These are phyloP conservation scores for Chlamydomonas applanata DNA, from an alignment of 139 green algal species.

Conservation along the genomic window DNA sequence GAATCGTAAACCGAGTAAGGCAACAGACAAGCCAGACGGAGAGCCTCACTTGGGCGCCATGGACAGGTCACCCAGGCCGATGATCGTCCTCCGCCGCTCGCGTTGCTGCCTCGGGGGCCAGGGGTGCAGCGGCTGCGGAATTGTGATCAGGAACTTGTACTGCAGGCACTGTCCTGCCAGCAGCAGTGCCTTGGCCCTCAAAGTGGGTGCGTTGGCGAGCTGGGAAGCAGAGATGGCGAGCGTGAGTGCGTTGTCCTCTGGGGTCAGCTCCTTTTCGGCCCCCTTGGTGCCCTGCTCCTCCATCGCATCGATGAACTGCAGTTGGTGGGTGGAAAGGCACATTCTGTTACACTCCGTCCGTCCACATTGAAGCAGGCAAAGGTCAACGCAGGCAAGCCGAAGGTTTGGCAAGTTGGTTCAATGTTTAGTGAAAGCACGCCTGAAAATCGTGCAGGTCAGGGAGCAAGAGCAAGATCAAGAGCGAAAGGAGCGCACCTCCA, in stretches of 20 bases:
- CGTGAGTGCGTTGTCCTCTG: constrained; percentile 32
- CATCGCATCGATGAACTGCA: constrained; percentile 41
- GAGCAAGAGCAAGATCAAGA: neutral
- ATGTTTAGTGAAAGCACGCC: too few species aligned
- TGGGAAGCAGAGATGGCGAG: constrained; percentile 24
- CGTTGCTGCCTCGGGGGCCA: constrained; percentile 4
- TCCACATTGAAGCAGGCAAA: too few species aligned
- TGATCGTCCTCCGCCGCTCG: constrained; percentile 6
- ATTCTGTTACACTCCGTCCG: too few species aligned
- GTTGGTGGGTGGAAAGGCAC: too few species aligned
- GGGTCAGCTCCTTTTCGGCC: neutral
- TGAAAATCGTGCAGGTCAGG: neutral
- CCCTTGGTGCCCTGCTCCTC: neutral
- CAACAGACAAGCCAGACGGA: too few species aligned
- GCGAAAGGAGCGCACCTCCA: constrained; percentile 2
- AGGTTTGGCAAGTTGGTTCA: too few species aligned
- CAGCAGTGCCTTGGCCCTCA: constrained; percentile 20
- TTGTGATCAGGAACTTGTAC: constrained; percentile 31
- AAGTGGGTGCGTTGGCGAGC: constrained; percentile 6
- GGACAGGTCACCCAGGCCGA: constrained; percentile 9
- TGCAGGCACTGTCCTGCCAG: constrained; percentile 25
- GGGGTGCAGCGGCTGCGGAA: constrained; percentile 10
- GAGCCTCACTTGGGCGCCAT: constrained; percentile 1
- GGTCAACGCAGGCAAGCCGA: too few species aligned
- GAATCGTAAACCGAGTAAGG: too few species aligned